Percentiles rank a stretch among this genome's conserved stretches.
Conservation (phyloP, 768 basidiomycete species). For the Leccinum sublutescens region DNA sequence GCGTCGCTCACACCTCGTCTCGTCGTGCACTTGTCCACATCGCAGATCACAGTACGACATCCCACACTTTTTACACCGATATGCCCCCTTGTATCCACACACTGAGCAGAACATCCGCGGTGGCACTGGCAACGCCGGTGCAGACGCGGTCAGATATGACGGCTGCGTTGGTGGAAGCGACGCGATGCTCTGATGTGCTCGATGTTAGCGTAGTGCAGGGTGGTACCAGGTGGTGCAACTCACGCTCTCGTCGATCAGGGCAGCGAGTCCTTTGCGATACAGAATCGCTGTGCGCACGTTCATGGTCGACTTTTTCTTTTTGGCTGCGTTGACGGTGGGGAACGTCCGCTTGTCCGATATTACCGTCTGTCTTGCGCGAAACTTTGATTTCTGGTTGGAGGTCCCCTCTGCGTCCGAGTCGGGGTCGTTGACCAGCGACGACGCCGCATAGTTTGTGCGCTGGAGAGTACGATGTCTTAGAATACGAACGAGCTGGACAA, state of each 20-base stretch:
- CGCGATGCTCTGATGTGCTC: constrained; percentile 50
- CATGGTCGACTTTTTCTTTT: constrained; percentile 80
- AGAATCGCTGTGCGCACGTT: constrained; percentile 76
- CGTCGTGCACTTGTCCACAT: constrained; percentile 72
- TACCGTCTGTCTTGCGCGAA: constrained; percentile 66
- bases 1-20: constrained; percentile 78
- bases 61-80: constrained; percentile 75
- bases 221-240: constrained; percentile 27
- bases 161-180: constrained; percentile 51
- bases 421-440: constrained; percentile 32
- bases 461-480: constrained; percentile 29
- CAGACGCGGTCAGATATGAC: constrained; percentile 69
- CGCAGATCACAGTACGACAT: constrained; percentile 73
- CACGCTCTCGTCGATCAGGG: constrained; percentile 79
- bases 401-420: constrained; percentile 29
- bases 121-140: constrained; percentile 60
- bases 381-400: constrained; percentile 41
- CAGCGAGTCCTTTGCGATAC: constrained; percentile 76
- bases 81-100: constrained; percentile 81
- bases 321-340: constrained; percentile 21
- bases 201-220: constrained; percentile 2
- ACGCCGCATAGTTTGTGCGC: constrained; percentile 76
- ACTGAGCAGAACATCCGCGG: constrained; percentile 78
- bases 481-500: not conserved
- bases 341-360: constrained; percentile 74